phyloP scores from a whole-genome alignment of 176 grass and related monocot genomes.

The Hsuehochloa calcarea region DNA sequence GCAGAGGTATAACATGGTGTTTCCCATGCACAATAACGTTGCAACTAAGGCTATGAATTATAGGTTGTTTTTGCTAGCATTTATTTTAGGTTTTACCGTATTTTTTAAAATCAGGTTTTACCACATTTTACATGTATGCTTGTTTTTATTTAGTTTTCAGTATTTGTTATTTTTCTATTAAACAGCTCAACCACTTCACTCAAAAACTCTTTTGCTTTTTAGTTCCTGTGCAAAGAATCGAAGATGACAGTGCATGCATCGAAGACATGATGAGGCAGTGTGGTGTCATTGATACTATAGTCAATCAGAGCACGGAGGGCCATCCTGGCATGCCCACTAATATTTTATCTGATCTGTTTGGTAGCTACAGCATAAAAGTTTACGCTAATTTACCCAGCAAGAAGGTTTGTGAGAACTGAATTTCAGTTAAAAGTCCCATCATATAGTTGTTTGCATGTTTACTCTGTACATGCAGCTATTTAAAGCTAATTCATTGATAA shows the following conservation, averaged over 20 bases:
- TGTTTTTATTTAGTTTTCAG: neutral
- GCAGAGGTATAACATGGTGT: slow-evolving; percentile 5
- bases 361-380: slow-evolving; percentile 30
- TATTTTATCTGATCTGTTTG: slow-evolving; percentile 40
- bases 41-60: neutral
- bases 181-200: slow-evolving; percentile 7
- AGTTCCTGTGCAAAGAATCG: slow-evolving; percentile 66
- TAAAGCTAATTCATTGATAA: slow-evolving; percentile 24
- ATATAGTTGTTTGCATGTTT: slow-evolving; percentile 20
- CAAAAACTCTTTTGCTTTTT: slow-evolving; percentile 34
- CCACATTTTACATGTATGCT: neutral
- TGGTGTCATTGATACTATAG: slow-evolving; percentile 44
- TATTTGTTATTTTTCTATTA: slow-evolving; percentile 26
- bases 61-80: neutral
- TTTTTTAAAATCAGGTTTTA: neutral
- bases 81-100: neutral
- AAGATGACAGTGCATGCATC: slow-evolving; percentile 67
- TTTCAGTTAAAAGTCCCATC: neutral
- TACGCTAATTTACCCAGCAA: slow-evolving; percentile 48
- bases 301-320: slow-evolving; percentile 29
- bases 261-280: slow-evolving; percentile 69
- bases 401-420: slow-evolving; percentile 64
- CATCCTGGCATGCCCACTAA: slow-evolving; percentile 39
- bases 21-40: neutral
- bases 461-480: neutral